These are phyloP conservation scores for Syzygium oleosum DNA, from an alignment of 345 rosid species.

Conservation along the genomic window DNA sequence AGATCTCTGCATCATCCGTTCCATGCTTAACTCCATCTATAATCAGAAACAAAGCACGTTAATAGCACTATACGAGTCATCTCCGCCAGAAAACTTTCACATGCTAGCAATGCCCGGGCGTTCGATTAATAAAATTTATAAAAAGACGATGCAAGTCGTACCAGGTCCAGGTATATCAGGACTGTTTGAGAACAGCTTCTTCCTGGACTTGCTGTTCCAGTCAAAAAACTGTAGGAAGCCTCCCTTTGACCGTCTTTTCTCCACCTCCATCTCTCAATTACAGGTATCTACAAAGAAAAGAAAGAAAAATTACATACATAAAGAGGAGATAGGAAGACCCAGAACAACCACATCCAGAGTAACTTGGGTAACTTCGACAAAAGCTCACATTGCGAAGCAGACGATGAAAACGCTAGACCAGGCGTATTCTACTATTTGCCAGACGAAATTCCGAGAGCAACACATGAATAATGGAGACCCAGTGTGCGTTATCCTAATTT, in stretches of 20 bases:
- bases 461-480: neutral
- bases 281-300: slow-evolving; percentile 10
- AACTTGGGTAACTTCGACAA: neutral
- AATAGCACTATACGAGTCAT: neutral
- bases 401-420: too few species aligned
- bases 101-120: neutral
- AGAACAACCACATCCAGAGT: neutral
- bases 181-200: slow-evolving; percentile 54
- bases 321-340: neutral
- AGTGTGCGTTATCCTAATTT: neutral
- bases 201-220: slow-evolving; percentile 82
- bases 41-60: neutral
- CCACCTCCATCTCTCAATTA: slow-evolving; percentile 47
- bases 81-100: neutral
- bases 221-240: slow-evolving; percentile 62
- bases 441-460: neutral
- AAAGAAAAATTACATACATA: neutral
- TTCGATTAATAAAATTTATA: neutral
- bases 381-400: too few species aligned
- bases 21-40: slow-evolving; percentile 37
- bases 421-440: neutral
- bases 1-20: slow-evolving; percentile 25
- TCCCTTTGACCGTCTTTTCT: slow-evolving; percentile 63
- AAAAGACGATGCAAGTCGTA: slow-evolving; percentile 10
- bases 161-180: slow-evolving; percentile 40